These are phyloP conservation scores for Atalantia buxifolia DNA, from an alignment of 345 rosid species.

Conservation along the genomic window DNA sequence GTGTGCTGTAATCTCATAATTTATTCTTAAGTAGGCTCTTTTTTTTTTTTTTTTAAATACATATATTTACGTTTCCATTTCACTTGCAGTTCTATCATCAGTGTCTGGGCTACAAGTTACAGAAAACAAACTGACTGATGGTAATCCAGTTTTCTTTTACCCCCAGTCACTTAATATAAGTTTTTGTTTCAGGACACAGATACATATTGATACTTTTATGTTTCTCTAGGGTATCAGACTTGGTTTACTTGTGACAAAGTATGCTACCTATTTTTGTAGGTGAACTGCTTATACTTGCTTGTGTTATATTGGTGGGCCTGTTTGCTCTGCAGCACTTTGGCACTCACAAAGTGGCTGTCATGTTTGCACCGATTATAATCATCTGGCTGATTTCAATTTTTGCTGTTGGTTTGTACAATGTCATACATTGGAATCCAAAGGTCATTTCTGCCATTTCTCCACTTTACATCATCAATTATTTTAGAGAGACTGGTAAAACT, in stretches of 20 bases:
- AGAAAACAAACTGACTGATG: constrained; percentile 43
- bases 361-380: constrained; percentile 86
- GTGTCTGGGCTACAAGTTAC: constrained; percentile 71
- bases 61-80: constrained; percentile 9
- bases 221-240: neutral
- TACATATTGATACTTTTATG: neutral
- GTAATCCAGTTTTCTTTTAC: constrained; percentile 33
- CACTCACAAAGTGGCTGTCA: constrained; percentile 80
- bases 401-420: constrained; percentile 71
- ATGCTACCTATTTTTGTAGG: constrained; percentile 37
- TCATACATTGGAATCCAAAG: constrained; percentile 71
- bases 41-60: neutral
- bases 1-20: neutral
- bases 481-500: constrained; percentile 60
- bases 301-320: constrained; percentile 84
- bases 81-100: constrained; percentile 75
- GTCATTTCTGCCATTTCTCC: constrained; percentile 77
- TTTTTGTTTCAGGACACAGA: neutral
- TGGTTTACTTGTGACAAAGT: constrained; percentile 12
- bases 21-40: neutral
- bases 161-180: neutral
- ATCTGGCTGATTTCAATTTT: constrained; percentile 79
- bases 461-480: constrained; percentile 66
- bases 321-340: constrained; percentile 96
- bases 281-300: constrained; percentile 60